These are phyloP conservation scores for Knufia fluminis DNA, from an alignment of 2,329 filamentous ascomycete species.

Conservation along the genomic window DNA sequence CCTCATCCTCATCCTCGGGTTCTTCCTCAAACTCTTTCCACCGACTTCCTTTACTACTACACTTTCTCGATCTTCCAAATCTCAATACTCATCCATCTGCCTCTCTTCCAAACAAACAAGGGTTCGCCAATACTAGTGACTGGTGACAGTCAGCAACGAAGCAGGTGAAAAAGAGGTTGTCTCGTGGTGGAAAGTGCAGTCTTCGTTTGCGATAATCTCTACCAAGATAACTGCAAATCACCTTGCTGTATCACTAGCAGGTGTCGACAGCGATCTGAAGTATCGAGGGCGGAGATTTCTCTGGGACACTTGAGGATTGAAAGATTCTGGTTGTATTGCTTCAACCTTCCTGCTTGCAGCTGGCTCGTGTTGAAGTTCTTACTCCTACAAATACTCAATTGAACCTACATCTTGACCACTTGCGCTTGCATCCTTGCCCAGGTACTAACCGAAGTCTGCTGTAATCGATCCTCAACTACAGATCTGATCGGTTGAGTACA, in stretches of 20 bases:
- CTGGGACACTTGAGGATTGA: constrained; percentile 8
- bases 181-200: not conserved
- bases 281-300: not conserved
- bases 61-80: not conserved
- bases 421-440: constrained; percentile 8
- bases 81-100: too few species aligned
- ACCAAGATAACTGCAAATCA: not conserved
- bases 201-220: not conserved
- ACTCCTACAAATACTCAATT: constrained; percentile 12
- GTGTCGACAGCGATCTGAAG: not conserved
- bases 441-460: constrained; percentile 7
- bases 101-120: not conserved
- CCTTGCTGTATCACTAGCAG: not conserved
- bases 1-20: not conserved
- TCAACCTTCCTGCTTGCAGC: not conserved
- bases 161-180: not conserved
- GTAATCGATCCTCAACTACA: not conserved
- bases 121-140: not conserved
- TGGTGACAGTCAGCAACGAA: not conserved
- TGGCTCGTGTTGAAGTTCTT: not conserved
- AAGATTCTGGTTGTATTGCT: constrained; percentile 10
- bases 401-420: constrained; percentile 10
- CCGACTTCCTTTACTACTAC: not conserved
- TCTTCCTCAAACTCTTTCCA: not conserved
- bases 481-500: not conserved